phyloP scores from a whole-genome alignment of 148 eudicot genomes.

The Euryodendron excelsum region DNA sequence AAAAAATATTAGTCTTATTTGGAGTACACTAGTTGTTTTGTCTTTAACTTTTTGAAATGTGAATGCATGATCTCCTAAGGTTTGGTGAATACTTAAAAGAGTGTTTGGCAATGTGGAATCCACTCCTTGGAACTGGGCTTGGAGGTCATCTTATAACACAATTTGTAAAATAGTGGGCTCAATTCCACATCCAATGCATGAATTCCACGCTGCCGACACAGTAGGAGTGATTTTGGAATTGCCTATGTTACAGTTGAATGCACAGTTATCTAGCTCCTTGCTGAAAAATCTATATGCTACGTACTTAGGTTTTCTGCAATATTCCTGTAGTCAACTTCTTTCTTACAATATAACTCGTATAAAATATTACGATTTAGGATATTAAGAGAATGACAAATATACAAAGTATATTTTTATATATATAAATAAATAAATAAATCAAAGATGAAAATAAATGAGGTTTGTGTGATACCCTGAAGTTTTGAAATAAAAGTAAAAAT shows the following conservation, averaged over 20 bases:
- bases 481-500: too few species aligned
- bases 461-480: not conserved
- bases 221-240: not conserved
- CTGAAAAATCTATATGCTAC: too few species aligned
- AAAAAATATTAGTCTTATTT: not conserved
- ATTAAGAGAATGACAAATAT: not conserved
- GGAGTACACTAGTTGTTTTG: not conserved
- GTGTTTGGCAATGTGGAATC: not conserved
- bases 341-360: not conserved
- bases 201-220: not conserved
- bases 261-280: not conserved
- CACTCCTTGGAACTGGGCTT: not conserved
- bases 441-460: not conserved
- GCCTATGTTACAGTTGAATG: not conserved
- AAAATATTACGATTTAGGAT: not conserved
- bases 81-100: not conserved
- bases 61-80: not conserved
- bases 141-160: not conserved
- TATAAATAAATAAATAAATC: not conserved
- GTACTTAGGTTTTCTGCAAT: not conserved
- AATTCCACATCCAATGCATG: not conserved
- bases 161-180: too few species aligned
- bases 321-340: not conserved
- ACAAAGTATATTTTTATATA: not conserved
- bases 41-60: not conserved